Base-by-base conservation (phyloP, 352 stramenopile genomes). In the Lagenidium giganteum region DNA sequence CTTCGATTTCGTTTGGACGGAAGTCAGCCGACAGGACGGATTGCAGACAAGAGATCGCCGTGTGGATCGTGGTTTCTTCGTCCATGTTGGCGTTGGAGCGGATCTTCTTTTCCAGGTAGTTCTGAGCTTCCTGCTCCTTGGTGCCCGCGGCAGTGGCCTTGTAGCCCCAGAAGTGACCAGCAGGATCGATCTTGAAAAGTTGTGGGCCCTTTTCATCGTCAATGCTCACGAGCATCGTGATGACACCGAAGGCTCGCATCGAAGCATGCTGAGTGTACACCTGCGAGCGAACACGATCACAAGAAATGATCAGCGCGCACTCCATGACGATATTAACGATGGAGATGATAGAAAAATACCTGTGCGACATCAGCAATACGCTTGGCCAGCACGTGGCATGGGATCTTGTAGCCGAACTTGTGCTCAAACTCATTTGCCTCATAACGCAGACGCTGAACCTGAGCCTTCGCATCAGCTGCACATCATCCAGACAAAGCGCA, bases 71-170 rank as follows among this genome's bases (percentile, higher is more conserved):
- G 43, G 87, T 69, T 54, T 96, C 82, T 17, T 83, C 66, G 55
- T 94, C 76, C 74, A 97, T 96, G 35, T 47, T 42, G 12, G 65
- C 51, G 53, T 92, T 87, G 38, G 72, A 65, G 64, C 90, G 89
- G 13, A 97, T 86, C 67, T 96, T 95, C 67, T 98, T 99, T 71
- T 99, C 96, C 29, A 99, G 79, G 75, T 97, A 98, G 63, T 98
- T 98, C 52, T 96, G 95, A 23, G 96, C 96, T 71, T 99, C 96
- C 68, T 98, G 93, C 56, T 98, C 92, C 72, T 98, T 98, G n/a
- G 84, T 66, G 16, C 96, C 96, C 0, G 87, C 83, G 4, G 95
- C 86, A 5, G 91, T 95, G 29, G 90, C 96, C 57, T 83, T 85
- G 70, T 87, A 86, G 26, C 95, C 95, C 50, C 97, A 87, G 54